phyloP scores from a whole-genome alignment of 2,329 filamentous ascomycete genomes.

The Acephala macrosclerotiorum region DNA sequence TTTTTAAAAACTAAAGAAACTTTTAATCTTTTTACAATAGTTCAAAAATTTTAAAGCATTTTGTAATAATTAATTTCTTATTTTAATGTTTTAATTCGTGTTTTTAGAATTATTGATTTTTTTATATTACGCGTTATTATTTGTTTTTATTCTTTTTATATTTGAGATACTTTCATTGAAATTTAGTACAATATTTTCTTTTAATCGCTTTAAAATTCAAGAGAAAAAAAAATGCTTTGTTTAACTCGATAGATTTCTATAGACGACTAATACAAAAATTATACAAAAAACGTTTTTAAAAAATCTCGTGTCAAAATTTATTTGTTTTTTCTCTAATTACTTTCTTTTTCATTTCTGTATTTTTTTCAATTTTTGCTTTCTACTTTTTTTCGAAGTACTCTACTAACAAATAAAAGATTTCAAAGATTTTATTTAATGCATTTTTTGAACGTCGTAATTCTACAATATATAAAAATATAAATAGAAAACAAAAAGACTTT shows the following conservation, averaged over 20 bases:
- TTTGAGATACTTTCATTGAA: too few species aligned
- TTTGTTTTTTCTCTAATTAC: background rate
- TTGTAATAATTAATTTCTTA: too few species aligned
- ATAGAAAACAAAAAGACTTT: background rate
- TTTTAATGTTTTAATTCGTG: too few species aligned
- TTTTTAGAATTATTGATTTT: too few species aligned
- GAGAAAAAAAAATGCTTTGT: background rate
- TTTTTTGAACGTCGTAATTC: background rate
- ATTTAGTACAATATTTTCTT: background rate
- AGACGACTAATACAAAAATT: constrained; percentile 5
- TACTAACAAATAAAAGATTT: background rate
- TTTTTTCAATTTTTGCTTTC: background rate
- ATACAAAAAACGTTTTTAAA: background rate
- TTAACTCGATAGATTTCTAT: background rate
- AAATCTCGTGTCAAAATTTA: background rate
- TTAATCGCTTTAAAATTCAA: background rate
- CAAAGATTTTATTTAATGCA: background rate
- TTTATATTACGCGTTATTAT: too few species aligned
- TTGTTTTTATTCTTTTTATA: too few species aligned
- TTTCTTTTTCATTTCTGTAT: background rate
- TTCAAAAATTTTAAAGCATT: too few species aligned
- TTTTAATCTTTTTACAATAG: too few species aligned
- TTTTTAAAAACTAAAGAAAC: too few species aligned
- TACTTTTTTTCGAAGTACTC: background rate
- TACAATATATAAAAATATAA: background rate